Conservation (phyloP, 495 filamentous ascomycete genomes). For the Hypoxylon intermedium region DNA sequence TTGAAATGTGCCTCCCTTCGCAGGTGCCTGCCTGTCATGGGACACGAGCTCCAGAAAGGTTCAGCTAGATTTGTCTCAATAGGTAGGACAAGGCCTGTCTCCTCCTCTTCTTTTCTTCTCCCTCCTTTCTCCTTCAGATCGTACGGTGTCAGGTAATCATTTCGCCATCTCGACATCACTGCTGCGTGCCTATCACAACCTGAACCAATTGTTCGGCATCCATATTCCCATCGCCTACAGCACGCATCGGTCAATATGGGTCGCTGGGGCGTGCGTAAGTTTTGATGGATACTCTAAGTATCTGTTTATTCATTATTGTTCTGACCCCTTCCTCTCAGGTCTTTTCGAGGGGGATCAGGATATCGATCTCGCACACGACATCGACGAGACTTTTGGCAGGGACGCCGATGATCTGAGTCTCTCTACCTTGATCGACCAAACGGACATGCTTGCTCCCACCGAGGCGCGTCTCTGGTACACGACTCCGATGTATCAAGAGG, state of each 20-base stretch:
- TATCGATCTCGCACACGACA: not conserved
- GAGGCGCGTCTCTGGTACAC: not conserved
- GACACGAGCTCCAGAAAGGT: too few relatives aligned
- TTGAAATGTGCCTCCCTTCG: too few relatives aligned
- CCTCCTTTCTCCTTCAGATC: too few relatives aligned
- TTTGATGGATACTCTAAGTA: not conserved
- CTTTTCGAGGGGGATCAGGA: constrained; percentile 15
- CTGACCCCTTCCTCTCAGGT: constrained; percentile 1
- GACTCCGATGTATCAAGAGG: not conserved
- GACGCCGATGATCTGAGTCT: not conserved
- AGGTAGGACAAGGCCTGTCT: too few relatives aligned
- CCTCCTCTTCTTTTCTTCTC: too few relatives aligned
- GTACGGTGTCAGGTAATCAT: too few relatives aligned
- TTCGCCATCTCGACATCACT: too few relatives aligned
- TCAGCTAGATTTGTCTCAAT: too few relatives aligned
- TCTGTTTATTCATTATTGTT: not conserved
- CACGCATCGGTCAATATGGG: constrained; percentile 1
- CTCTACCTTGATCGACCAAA: not conserved
- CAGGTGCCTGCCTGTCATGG: too few relatives aligned
- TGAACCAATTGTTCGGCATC: not conserved
- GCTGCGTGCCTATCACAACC: too few relatives aligned
- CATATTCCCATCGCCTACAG: not conserved
- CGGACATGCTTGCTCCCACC: not conserved
- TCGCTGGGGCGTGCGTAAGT: constrained; percentile 21
- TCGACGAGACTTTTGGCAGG: not conserved